A percentile compares a stretch with the other conserved stretches of the same genome.
phyloP scores from a whole-genome alignment of 768 basidiomycete species.

The Panaeolus cyanescens region DNA sequence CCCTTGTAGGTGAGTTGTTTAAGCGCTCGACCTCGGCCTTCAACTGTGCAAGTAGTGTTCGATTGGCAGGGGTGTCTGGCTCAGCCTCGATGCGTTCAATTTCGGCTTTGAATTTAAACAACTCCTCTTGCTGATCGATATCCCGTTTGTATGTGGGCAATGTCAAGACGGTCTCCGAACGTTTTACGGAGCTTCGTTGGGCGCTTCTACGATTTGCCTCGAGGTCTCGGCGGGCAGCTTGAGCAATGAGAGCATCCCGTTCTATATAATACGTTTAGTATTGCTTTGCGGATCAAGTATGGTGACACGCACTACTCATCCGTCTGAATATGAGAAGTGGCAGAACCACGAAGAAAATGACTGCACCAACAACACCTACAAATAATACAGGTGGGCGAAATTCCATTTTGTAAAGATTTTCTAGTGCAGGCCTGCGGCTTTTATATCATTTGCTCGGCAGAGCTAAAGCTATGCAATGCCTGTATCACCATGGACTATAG shows the following conservation, averaged over 20 bases:
- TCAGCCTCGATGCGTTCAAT: not conserved
- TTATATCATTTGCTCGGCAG: no score
- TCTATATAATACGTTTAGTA: not conserved
- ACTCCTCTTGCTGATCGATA: not conserved
- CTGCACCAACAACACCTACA: not conserved
- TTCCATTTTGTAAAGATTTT: not conserved
- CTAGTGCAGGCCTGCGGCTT: not conserved
- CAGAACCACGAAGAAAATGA: not conserved
- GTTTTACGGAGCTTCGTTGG: not conserved
- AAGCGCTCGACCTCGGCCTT: not conserved
- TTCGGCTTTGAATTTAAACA: not conserved
- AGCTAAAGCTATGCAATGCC: no score
- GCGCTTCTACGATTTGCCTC: not conserved
- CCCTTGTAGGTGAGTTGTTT: not conserved
- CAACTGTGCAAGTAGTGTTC: not conserved
- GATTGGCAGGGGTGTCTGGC: not conserved
- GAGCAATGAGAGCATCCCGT: not conserved
- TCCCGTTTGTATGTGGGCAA: not conserved
- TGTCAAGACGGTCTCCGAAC: not conserved
- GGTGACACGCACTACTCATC: not conserved
- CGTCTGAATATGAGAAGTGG: not conserved
- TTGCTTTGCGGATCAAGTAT: not conserved
- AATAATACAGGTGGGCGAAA: not conserved
- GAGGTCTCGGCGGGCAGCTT: not conserved
- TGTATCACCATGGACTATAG: no score